Conservation (phyloP, 2,329 filamentous ascomycete genomes). For the Colletotrichum lindemuthianum region DNA sequence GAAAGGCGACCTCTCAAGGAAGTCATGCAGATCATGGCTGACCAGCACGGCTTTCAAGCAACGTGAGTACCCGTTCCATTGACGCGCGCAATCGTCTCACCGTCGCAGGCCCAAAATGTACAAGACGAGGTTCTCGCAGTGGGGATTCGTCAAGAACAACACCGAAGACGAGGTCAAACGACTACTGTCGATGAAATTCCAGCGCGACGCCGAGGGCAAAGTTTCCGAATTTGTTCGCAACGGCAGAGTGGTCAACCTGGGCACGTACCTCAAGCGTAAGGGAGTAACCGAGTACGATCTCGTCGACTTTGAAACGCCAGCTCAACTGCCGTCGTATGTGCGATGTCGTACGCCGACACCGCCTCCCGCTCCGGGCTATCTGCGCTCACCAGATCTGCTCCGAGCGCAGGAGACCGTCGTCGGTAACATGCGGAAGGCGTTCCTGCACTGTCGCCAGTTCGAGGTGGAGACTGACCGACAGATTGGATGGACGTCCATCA, state of each 20-base stretch:
- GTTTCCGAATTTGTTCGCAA: constrained; percentile 64
- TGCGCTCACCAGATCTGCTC: constrained; percentile 54
- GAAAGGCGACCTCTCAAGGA: constrained; percentile 62
- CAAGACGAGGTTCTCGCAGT: constrained; percentile 65
- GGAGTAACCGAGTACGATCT: constrained; percentile 64
- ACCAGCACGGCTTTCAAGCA: constrained; percentile 58
- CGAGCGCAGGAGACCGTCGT: constrained; percentile 56
- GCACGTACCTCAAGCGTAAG: constrained; percentile 63
- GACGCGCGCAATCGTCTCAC: constrained; percentile 28
- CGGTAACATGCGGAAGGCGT: constrained; percentile 55
- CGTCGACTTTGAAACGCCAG: constrained; percentile 55
- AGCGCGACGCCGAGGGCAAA: constrained; percentile 63
- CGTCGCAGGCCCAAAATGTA: constrained; percentile 61
- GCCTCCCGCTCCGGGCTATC: constrained; percentile 52
- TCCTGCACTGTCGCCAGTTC: constrained; percentile 55
- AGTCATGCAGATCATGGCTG: constrained; percentile 62
- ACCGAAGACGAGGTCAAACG: constrained; percentile 63
- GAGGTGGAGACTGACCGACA: constrained; percentile 51
- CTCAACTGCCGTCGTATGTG: constrained; percentile 54
- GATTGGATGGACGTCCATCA: constrained; percentile 52
- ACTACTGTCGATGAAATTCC: constrained; percentile 61
- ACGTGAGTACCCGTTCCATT: constrained; percentile 50
- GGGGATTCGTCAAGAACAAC: constrained; percentile 66
- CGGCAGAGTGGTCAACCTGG: constrained; percentile 61
- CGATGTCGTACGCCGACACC: constrained; percentile 57